Evolutionary conservation across 1,284 basidiomycete genomes (phyloP).

Genomic region (Paramarasmius palmivorus): DNA sequence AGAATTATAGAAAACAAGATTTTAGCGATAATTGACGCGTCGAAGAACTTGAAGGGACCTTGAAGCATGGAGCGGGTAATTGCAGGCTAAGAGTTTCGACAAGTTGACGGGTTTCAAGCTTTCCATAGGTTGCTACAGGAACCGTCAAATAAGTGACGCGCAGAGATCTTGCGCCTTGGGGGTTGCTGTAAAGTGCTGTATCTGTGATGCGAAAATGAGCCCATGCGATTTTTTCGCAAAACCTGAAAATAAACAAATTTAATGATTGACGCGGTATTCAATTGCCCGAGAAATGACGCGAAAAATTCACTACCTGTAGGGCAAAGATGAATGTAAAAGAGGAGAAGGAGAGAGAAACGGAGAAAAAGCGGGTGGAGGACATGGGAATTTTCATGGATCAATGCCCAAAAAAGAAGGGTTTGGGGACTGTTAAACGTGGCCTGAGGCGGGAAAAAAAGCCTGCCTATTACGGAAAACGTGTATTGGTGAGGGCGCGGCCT

Average conservation of each 20-base stretch:
- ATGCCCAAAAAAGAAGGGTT: no score
- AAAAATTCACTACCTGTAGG: neutral
- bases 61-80: neutral
- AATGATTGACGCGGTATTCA: no score
- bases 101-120: constrained; percentile 6
- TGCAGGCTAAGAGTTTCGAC: constrained; percentile 1
- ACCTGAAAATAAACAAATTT: no score
- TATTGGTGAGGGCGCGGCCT: no score
- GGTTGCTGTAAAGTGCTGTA: neutral
- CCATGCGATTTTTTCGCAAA: constrained; percentile 1
- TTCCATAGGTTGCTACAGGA: constrained; percentile 17
- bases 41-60: neutral
- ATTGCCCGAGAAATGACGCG: neutral
- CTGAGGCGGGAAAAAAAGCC: no score
- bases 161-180: neutral
- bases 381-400: no score
- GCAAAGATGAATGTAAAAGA: neutral
- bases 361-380: neutral
- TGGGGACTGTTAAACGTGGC: no score
- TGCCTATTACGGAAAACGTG: no score
- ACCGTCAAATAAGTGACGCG: constrained; percentile 9
- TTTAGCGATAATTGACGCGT: no score
- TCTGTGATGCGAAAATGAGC: neutral
- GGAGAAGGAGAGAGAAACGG: neutral
- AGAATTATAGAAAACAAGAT: no score